Conservation (phyloP, 176 grass and related monocot species). For the Elymus sibiricus region DNA sequence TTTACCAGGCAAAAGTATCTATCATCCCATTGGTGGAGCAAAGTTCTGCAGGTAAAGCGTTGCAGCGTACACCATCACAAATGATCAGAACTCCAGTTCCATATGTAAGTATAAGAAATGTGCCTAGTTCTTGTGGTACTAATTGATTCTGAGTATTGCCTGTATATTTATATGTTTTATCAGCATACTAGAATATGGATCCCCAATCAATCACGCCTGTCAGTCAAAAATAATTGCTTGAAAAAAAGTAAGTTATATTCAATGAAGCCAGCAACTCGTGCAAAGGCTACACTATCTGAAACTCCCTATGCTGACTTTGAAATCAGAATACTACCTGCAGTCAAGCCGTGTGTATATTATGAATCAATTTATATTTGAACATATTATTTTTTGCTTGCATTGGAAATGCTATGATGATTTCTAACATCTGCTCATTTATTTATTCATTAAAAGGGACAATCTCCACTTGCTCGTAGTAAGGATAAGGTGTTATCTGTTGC, state of each 20-base stretch:
- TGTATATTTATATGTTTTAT: neutral
- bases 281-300: neutral
- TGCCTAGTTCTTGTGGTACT: neutral
- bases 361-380: no score
- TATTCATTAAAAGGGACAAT: slow-evolving; percentile 16
- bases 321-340: neutral
- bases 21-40: neutral
- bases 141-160: neutral
- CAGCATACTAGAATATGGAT: neutral
- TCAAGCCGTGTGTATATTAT: neutral
- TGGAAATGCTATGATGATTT: neutral
- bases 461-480: slow-evolving; percentile 14
- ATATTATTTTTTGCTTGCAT: no score
- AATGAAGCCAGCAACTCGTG: neutral
- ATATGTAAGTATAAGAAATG: slow-evolving; percentile 15
- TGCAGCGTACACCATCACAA: neutral
- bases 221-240: neutral
- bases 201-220: neutral
- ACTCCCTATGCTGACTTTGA: neutral
- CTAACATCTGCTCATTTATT: neutral
- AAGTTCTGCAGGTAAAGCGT: neutral
- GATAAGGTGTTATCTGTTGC: slow-evolving; percentile 4
- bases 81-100: slow-evolving; percentile 1
- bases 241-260: neutral
- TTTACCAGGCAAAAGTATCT: slow-evolving; percentile 1